Conservation (phyloP, 2,329 filamentous ascomycete species). For the Trichoderma pleuroti region DNA sequence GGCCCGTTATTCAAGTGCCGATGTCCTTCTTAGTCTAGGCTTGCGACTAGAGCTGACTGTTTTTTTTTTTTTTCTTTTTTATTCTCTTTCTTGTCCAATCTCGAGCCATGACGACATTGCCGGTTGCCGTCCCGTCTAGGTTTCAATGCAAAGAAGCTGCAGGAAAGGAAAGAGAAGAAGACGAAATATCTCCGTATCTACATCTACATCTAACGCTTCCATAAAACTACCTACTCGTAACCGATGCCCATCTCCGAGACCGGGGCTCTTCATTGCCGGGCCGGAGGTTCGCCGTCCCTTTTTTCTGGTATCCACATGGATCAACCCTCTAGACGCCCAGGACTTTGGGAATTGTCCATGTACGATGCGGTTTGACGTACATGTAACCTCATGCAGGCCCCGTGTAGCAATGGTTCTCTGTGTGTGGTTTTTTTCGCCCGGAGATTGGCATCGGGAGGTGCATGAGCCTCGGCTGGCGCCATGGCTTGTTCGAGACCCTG, state of each 20-base stretch:
- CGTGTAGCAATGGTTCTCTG: background rate
- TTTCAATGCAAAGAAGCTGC: background rate
- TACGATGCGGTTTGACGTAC: background rate
- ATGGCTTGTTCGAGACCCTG: background rate
- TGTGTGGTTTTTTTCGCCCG: background rate
- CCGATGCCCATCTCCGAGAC: background rate
- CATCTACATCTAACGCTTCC: background rate
- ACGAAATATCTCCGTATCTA: background rate
- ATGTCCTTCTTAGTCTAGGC: conserved; percentile 1
- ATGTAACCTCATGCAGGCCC: background rate
- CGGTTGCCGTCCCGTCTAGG: background rate
- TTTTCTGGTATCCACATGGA: background rate
- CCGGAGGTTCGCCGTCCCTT: background rate
- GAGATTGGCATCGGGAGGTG: background rate
- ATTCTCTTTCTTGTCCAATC: background rate
- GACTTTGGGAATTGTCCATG: background rate
- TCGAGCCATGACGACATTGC: background rate
- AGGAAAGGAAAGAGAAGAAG: background rate
- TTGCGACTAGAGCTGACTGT: background rate
- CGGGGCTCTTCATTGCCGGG: background rate
- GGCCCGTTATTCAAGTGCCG: conserved; percentile 3
- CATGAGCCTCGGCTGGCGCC: background rate
- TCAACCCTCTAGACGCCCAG: background rate
- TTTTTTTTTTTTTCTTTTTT: background rate
- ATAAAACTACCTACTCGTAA: background rate